Conservation (phyloP, 2,329 filamentous ascomycete species). For the Stromatinia cepivora region DNA sequence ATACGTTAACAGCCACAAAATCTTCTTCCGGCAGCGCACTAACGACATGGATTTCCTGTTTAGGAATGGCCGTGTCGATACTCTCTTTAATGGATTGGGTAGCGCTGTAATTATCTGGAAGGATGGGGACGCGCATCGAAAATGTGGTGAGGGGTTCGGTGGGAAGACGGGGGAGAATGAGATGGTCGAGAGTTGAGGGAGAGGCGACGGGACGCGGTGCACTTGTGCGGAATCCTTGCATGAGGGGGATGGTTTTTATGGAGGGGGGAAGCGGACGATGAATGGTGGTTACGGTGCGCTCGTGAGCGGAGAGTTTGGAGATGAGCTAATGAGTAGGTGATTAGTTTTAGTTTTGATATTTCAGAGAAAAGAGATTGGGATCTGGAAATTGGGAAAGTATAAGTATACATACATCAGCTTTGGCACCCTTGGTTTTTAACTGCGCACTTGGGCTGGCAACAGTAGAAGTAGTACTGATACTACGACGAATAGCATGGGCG, state of each 20-base stretch:
- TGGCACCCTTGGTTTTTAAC: slow-evolving; percentile 33
- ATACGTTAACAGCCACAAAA: slow-evolving; percentile 46
- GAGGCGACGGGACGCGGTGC: slow-evolving; percentile 43
- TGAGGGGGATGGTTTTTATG: slow-evolving; percentile 53
- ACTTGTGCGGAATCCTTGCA: slow-evolving; percentile 62
- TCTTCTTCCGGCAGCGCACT: slow-evolving; percentile 57
- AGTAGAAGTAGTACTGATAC: slow-evolving; percentile 35
- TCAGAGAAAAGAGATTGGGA: not conserved
- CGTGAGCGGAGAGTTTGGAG: slow-evolving; percentile 34
- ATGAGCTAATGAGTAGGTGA: slow-evolving; percentile 31
- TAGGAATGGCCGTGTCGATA: slow-evolving; percentile 45
- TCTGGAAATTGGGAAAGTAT: not conserved
- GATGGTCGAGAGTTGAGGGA: slow-evolving; percentile 46
- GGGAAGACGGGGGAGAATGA: slow-evolving; percentile 52
- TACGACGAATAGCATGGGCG: slow-evolving; percentile 31
- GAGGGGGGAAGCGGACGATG: slow-evolving; percentile 43
- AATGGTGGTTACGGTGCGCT: slow-evolving; percentile 36
- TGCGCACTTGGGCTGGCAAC: slow-evolving; percentile 32
- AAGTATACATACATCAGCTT: slow-evolving; percentile 35
- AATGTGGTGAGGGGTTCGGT: slow-evolving; percentile 31
- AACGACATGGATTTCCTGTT: slow-evolving; percentile 54
- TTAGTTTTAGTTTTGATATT: slow-evolving; percentile 19
- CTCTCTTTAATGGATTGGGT: slow-evolving; percentile 39
- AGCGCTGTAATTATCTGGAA: slow-evolving; percentile 53
- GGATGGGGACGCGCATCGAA: slow-evolving; percentile 55